A percentile compares a stretch with the other conserved stretches of the same genome.
Conservation (phyloP, 108 stramenopile genomes). For the Epithemia pelagica region DNA sequence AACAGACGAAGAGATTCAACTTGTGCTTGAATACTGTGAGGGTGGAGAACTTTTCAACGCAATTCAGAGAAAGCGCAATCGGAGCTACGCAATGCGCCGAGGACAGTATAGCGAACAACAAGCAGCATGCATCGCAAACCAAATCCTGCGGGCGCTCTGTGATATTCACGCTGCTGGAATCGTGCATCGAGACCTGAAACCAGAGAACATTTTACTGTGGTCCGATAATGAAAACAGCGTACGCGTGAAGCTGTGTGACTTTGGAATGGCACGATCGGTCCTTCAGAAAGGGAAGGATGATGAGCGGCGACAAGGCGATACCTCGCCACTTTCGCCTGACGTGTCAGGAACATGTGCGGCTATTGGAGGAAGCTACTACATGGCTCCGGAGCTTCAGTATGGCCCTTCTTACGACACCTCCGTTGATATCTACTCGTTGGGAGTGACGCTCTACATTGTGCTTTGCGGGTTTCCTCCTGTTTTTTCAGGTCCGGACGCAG, state of each 20-base stretch:
- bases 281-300: constrained; percentile 1
- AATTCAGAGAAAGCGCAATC: constrained; percentile 37
- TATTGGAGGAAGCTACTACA: constrained; percentile 60
- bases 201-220: constrained; percentile 75
- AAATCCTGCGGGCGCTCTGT: constrained; percentile 54
- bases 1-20: constrained; percentile 74
- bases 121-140: constrained; percentile 55
- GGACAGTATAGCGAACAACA: constrained; percentile 66
- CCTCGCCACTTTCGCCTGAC: constrained; percentile 35
- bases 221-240: constrained; percentile 38
- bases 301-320: constrained; percentile 23
- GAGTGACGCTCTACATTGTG: constrained; percentile 94
- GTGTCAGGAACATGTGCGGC: constrained; percentile 36
- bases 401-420: constrained; percentile 63
- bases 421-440: constrained; percentile 92
- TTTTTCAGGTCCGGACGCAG: constrained; percentile 21
- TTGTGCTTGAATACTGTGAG: constrained; percentile 77
- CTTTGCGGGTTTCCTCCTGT: constrained; percentile 91
- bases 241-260: constrained; percentile 75
- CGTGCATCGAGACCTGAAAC: constrained; percentile 84
- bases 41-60: constrained; percentile 86
- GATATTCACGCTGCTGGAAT: constrained; percentile 54
- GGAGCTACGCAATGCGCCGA: constrained; percentile 23
- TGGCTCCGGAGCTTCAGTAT: constrained; percentile 69
- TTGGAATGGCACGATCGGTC: constrained; percentile 69